phyloP scores from a whole-genome alignment of 495 filamentous ascomycete genomes.

The Neurospora sp. region DNA sequence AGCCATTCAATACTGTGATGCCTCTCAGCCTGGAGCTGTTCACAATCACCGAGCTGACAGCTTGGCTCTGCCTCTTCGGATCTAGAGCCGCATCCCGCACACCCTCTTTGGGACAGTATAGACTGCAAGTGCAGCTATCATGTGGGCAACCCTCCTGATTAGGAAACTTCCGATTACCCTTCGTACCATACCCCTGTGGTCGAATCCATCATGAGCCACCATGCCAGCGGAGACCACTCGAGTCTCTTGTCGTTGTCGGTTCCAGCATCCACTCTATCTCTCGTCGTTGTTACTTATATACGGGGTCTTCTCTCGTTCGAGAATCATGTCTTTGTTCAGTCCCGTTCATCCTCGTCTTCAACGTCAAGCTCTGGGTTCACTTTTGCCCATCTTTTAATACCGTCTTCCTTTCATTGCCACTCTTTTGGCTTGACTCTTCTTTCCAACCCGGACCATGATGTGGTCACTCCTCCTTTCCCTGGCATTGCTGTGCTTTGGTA shows the following conservation, averaged over 20 bases:
- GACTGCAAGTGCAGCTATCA: background rate
- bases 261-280: background rate
- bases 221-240: background rate
- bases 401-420: background rate
- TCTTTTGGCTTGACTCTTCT: background rate
- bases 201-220: background rate
- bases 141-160: background rate
- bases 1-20: slow-evolving; percentile 4
- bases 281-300: background rate
- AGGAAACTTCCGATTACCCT: background rate
- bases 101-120: background rate
- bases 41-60: slow-evolving; percentile 3
- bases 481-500: slow-evolving; percentile 13
- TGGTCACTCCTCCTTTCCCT: slow-evolving; percentile 8
- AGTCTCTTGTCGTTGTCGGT: background rate
- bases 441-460: slow-evolving; percentile 7
- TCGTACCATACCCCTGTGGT: slow-evolving; percentile 2
- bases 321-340: background rate
- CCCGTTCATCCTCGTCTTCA: background rate
- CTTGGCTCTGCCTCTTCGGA: background rate
- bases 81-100: background rate
- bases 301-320: background rate
- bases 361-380: background rate
- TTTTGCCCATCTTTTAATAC: background rate
- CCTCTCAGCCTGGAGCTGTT: slow-evolving; percentile 2